Evolutionary conservation across 495 filamentous ascomycete genomes (phyloP).

Genomic region (Chaetomidium leptoderma): DNA sequence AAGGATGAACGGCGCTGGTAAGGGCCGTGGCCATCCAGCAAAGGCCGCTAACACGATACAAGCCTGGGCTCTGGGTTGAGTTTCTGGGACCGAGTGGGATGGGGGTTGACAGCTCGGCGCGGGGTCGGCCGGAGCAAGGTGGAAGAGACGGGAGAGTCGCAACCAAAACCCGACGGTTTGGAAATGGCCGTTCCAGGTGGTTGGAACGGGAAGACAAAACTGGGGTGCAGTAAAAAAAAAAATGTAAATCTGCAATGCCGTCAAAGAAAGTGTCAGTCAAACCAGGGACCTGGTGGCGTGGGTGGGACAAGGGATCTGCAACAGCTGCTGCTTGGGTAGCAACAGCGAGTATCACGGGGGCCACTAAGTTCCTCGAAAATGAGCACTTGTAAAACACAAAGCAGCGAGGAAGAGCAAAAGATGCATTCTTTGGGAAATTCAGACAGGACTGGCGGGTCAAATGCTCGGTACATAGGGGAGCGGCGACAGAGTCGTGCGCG

Average conservation of each 20-base stretch:
- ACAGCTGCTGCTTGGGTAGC: no score
- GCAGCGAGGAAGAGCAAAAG: background rate
- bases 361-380: background rate
- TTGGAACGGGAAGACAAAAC: background rate
- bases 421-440: slow-evolving; percentile 6
- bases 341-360: no score
- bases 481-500: no score
- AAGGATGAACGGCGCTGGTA: background rate
- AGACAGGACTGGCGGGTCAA: background rate
- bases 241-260: background rate
- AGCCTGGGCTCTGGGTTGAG: background rate
- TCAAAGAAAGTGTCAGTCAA: slow-evolving; percentile 13
- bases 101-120: background rate
- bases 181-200: background rate
- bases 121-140: slow-evolving; percentile 1
- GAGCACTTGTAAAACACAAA: background rate
- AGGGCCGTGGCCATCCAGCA: slow-evolving; percentile 3
- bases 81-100: background rate
- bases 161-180: background rate
- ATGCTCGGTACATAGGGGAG: no score
- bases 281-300: no score
- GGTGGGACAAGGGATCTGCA: slow-evolving; percentile 15
- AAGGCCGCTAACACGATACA: background rate
- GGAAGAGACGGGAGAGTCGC: no score
- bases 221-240: background rate